phyloP scores from a whole-genome alignment of 208 protist species.

The Leishmania lainsoni region DNA sequence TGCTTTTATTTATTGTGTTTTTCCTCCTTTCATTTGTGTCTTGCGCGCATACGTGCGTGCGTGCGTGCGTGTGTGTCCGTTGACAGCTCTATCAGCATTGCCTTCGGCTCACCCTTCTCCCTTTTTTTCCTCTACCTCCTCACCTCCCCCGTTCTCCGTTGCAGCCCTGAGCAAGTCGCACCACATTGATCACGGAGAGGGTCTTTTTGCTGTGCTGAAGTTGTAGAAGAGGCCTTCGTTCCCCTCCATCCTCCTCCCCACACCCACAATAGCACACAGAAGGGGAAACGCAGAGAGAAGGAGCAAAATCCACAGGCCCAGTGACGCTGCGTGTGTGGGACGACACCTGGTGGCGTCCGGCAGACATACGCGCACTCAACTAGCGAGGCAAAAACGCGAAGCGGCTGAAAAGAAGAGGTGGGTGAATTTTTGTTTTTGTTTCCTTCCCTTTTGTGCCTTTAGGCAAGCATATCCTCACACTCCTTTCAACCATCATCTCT shows the following conservation, averaged over 20 bases:
- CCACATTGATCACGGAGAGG: neutral
- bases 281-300: neutral
- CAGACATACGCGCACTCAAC: neutral
- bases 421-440: neutral
- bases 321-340: neutral
- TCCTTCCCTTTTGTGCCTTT: neutral
- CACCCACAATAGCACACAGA: neutral
- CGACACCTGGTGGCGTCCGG: neutral
- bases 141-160: no score
- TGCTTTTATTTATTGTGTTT: neutral
- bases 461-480: constrained; percentile 2
- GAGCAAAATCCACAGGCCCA: neutral
- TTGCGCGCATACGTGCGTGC: neutral
- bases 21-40: neutral
- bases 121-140: neutral
- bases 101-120: neutral
- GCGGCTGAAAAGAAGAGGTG: neutral
- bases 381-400: neutral
- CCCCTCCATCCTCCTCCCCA: neutral
- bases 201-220: neutral
- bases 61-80: neutral
- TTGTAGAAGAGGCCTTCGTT: neutral
- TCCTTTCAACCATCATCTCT: neutral
- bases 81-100: neutral
- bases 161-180: neutral